Conservation (phyloP, 441 rosid genomes). For the Corymbia citriodora region DNA sequence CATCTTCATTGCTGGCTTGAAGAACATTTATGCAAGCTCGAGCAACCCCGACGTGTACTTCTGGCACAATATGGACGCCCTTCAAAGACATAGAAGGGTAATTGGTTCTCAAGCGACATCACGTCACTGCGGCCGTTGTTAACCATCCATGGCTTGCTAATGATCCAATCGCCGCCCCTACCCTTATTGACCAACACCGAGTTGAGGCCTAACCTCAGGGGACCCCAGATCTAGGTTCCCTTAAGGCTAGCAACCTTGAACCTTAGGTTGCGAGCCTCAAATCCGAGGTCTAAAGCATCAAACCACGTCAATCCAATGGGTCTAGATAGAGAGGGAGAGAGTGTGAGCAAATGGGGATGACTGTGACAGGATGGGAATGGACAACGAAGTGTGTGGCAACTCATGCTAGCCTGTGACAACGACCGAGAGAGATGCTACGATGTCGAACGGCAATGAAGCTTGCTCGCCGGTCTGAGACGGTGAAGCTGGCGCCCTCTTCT, state of each 20-base stretch:
- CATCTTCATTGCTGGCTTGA: background rate
- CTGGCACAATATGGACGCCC: background rate
- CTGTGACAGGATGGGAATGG: background rate
- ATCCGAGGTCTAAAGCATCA: background rate
- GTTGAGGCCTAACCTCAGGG: background rate
- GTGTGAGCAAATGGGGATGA: background rate
- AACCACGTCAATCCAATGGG: background rate
- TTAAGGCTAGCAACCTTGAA: background rate
- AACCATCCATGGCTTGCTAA: background rate
- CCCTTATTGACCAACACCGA: background rate
- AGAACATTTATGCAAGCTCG: background rate
- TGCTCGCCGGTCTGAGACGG: background rate
- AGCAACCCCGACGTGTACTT: no score
- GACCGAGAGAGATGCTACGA: no score
- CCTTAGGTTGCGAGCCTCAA: background rate
- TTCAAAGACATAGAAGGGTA: background rate
- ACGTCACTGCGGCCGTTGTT: background rate
- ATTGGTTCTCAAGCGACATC: background rate
- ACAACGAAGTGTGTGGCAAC: no score
- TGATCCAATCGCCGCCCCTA: background rate
- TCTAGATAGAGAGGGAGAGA: background rate
- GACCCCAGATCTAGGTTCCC: background rate
- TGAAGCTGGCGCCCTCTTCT: background rate
- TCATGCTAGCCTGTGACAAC: background rate
- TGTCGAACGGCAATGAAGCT: background rate